phyloP scores from a whole-genome alignment of 768 basidiomycete species.

The Serendipita sp. region DNA sequence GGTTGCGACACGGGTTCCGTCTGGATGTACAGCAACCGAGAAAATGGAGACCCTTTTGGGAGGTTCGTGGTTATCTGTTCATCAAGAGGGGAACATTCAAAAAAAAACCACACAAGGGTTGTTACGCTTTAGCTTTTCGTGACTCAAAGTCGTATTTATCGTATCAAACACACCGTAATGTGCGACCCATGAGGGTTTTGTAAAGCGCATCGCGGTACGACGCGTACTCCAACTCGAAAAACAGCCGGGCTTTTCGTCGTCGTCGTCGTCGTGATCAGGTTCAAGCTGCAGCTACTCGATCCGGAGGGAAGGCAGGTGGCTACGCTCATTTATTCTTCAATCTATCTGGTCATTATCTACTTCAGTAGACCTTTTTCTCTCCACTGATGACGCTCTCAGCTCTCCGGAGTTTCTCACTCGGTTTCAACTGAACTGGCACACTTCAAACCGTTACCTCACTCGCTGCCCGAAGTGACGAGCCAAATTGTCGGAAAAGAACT shows the following conservation, averaged over 20 bases:
- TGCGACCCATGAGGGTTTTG: constrained; percentile 75
- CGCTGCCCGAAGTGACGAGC: too few species aligned
- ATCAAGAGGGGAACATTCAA: constrained; percentile 9
- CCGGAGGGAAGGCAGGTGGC: too few species aligned
- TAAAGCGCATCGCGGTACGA: constrained; percentile 48
- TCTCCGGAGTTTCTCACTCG: too few species aligned
- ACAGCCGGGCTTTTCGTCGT: background rate
- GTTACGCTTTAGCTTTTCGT: background rate
- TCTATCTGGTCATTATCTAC: too few species aligned
- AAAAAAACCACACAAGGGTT: constrained; percentile 7
- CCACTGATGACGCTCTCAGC: too few species aligned
- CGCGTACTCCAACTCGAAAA: background rate
- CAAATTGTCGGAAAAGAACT: too few species aligned
- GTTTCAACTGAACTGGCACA: too few species aligned
- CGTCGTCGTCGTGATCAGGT: too few species aligned
- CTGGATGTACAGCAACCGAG: constrained; percentile 86
- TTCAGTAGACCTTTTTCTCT: too few species aligned
- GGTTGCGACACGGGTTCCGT: constrained; percentile 91
- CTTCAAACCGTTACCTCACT: too few species aligned
- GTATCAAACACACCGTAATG: constrained; percentile 40
- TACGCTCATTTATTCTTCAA: too few species aligned
- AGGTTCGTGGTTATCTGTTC: constrained; percentile 35
- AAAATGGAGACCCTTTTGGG: constrained; percentile 70
- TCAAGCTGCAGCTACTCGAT: too few species aligned
- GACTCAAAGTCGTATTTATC: background rate